Base-by-base conservation (phyloP, 1,139 yeast species). In the Yamadazyma aaseri region DNA sequence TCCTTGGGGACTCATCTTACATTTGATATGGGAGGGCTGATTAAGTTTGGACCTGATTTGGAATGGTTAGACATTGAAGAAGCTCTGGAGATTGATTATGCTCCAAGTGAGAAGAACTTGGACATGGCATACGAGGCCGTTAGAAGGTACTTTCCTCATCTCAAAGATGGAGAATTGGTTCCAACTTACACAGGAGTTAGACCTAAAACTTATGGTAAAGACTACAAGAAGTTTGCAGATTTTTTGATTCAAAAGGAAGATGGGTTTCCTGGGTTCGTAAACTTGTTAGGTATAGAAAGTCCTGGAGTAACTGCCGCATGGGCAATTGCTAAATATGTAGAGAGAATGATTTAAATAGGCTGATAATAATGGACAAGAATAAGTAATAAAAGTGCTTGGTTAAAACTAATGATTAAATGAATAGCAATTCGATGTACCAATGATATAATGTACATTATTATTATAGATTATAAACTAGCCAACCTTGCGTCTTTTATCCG, bases 1-100 rank as follows among this genome's bases (percentile, higher is more conserved):
- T 83, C 95, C 0, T 64, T 89, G 34, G 97, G 97, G 0, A 85
- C 94, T 0, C 97, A 89, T 60, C 63, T 89, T 40, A 89, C 97
- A 0, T 64, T 89, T 30, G 95, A 86, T 51, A 60, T 89, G 35
- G 92, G 86, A 3, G 95, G 95, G 0, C 83, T 80, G 47, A 59
- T 87, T 26, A 72, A 79, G 45, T 89, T 89, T 55, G 97, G 97
- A 0, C 97, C 97, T 0, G 96, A 89, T 55, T 60, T 86, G 35
- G 95, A 87, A 55, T 87, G 95, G 89, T 75, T 85, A 3, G 72
- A 74, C 9, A 47, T 55, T 3, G 41, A 47, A 2, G 51, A 56
- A 30, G 62, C 71, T 1, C 55, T 55, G 16, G 55, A 55, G n/a
- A 57, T 63, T 7, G 77, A 78, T 50, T 74, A 76, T 40, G 49